Conservation (phyloP, 495 filamentous ascomycete genomes). For the Hypoxylon subgilvum region DNA sequence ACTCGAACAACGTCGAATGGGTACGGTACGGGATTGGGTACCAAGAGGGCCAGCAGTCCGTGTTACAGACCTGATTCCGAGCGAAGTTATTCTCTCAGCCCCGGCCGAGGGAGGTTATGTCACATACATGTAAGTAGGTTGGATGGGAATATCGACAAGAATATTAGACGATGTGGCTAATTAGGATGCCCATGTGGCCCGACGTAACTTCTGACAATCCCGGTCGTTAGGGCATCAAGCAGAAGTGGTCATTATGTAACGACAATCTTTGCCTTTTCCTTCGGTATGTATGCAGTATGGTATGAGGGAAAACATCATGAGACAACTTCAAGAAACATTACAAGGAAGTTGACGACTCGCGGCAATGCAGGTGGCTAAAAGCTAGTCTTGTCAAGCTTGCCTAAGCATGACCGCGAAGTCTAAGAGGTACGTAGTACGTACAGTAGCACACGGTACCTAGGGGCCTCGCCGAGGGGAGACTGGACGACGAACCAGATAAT, state of each 20-base stretch:
- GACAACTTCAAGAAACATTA: constrained; percentile 43
- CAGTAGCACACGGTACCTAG: constrained; percentile 28
- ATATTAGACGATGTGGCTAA: constrained; percentile 48
- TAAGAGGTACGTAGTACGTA: constrained; percentile 35
- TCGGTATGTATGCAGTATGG: constrained; percentile 44
- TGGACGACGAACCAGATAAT: constrained; percentile 35
- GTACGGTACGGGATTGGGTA: constrained; percentile 1
- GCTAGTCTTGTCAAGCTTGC: constrained; percentile 38
- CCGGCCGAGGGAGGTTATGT: constrained; percentile 32
- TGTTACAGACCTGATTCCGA: constrained; percentile 18
- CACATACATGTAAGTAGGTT: constrained; percentile 31
- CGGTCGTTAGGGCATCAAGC: constrained; percentile 43
- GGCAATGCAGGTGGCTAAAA: constrained; percentile 40
- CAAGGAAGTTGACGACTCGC: constrained; percentile 40
- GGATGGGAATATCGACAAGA: constrained; percentile 35
- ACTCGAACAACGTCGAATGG: constrained; percentile 19
- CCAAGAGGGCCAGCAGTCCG: constrained; percentile 12
- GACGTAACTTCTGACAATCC: constrained; percentile 45
- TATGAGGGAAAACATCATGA: constrained; percentile 43
- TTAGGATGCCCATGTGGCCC: constrained; percentile 46
- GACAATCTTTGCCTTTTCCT: constrained; percentile 47
- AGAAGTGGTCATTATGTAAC: constrained; percentile 44
- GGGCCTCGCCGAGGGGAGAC: constrained; percentile 29
- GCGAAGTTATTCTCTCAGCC: constrained; percentile 24
- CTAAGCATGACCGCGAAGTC: constrained; percentile 33